phyloP scores from a whole-genome alignment of 2,329 filamentous ascomycete species.

The Neodidymelliopsis sp. region DNA sequence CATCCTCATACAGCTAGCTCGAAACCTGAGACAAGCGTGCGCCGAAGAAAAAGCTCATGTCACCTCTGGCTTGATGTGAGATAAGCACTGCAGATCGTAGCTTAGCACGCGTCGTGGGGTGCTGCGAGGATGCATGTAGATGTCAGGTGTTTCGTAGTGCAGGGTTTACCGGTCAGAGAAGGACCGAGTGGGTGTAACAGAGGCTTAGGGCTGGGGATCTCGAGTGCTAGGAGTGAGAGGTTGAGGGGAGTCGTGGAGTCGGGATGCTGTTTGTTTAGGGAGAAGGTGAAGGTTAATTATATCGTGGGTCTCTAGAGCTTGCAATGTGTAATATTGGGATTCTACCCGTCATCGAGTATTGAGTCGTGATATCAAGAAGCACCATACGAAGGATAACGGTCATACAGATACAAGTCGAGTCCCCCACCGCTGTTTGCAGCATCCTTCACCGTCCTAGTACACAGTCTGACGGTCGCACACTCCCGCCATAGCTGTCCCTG shows the following conservation, averaged over 20 bases:
- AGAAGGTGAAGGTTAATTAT: no score
- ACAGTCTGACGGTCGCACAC: neutral
- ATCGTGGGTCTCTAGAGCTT: no score
- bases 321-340: no score
- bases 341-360: no score
- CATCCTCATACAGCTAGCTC: no score
- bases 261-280: no score
- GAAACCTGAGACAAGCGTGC: neutral
- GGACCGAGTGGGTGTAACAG: neutral
- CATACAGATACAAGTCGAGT: neutral
- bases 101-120: neutral
- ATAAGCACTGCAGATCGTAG: constrained; percentile 16
- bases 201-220: neutral
- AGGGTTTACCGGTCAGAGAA: neutral
- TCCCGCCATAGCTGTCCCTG: neutral
- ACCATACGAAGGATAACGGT: neutral
- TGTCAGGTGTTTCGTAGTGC: neutral
- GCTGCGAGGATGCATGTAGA: neutral
- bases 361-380: neutral
- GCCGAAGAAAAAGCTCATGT: constrained; percentile 9
- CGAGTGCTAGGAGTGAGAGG: neutral
- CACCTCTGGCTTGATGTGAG: constrained; percentile 5
- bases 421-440: neutral
- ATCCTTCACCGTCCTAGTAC: neutral
- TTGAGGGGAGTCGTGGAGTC: neutral